Evolutionary conservation across 805 yeast species (phyloP).

Genomic region (Myxozyma lipomycoides): DNA sequence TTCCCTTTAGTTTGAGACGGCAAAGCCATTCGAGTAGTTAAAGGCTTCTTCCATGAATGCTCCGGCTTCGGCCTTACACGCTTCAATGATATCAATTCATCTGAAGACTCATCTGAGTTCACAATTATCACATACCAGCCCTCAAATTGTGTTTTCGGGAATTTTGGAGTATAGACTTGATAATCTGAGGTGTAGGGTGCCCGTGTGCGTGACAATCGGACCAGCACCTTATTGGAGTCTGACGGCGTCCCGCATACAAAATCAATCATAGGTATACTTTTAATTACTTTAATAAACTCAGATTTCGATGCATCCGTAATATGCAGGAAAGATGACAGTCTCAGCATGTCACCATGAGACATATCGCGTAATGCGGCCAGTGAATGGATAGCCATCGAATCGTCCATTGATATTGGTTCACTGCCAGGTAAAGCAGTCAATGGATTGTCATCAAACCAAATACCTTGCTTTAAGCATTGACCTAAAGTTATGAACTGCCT

Average conservation of each 20-base stretch:
- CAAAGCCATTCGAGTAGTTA: constrained; percentile 19
- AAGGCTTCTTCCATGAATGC: constrained; percentile 13
- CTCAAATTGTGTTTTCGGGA: constrained; percentile 88
- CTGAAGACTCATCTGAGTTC: constrained; percentile 41
- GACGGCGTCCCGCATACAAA: constrained; percentile 39
- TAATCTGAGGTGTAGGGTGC: constrained; percentile 47
- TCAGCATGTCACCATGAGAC: constrained; percentile 11
- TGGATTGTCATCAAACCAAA: constrained; percentile 80
- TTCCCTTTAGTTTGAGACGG: constrained; percentile 9
- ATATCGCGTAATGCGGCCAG: constrained; percentile 8
- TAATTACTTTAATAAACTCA: constrained; percentile 38
- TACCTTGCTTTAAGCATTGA: constrained; percentile 85
- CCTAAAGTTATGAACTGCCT: constrained; percentile 60
- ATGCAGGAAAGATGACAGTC: constrained; percentile 11
- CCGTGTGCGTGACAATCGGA: constrained; percentile 55
- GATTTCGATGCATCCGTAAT: constrained; percentile 7
- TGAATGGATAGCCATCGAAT: constrained; percentile 3
- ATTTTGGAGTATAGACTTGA: constrained; percentile 69
- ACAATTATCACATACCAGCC: constrained; percentile 79
- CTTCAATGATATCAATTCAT: constrained; percentile 61
- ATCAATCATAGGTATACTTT: constrained; percentile 52
- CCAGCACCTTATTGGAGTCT: constrained; percentile 38
- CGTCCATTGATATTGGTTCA: constrained; percentile 12
- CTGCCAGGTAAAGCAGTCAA: constrained; percentile 52
- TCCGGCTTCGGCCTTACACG: constrained; percentile 62